Percentiles rank a stretch among this genome's conserved stretches.
These are phyloP conservation scores for Diaporthe velutina DNA, from an alignment of 2,329 filamentous ascomycete genomes.

Conservation along the genomic window DNA sequence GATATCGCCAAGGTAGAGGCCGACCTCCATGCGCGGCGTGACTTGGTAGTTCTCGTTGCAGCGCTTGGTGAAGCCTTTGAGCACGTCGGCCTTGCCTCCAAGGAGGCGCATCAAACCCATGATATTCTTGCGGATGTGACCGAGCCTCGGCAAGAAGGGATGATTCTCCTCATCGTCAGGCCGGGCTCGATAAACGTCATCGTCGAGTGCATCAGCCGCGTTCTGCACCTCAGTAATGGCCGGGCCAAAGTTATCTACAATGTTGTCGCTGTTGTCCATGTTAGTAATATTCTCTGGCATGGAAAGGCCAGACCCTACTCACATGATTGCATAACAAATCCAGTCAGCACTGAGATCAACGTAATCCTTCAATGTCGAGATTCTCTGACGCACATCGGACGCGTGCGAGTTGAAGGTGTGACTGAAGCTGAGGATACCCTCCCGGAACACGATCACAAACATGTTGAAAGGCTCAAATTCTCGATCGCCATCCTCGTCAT, in stretches of 20 bases:
- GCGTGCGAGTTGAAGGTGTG: conserved; percentile 91
- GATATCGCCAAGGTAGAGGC: conserved; percentile 95
- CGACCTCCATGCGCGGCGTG: conserved; percentile 95
- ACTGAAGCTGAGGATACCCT: conserved; percentile 95
- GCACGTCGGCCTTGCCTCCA: conserved; percentile 97
- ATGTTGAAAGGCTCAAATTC: conserved; percentile 96
- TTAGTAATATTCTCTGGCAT: conserved; percentile 10
- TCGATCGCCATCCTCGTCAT: conserved; percentile 81
- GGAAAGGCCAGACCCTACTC: conserved; percentile 52
- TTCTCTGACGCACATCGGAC: conserved; percentile 89
- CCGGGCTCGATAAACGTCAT: conserved; percentile 92
- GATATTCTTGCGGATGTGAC: conserved; percentile 91
- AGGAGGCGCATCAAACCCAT: conserved; percentile 94
- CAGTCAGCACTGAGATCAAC: conserved; percentile 95
- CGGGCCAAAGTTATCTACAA: conserved; percentile 95
- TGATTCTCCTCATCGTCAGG: conserved; percentile 82
- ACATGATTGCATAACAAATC: conserved; percentile 99
- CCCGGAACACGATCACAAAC: conserved; percentile 96
- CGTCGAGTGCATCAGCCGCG: conserved; percentile 93
- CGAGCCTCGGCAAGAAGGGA: conserved; percentile 87
- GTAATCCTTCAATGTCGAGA: conserved; percentile 93
- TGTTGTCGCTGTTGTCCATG: conserved; percentile 79
- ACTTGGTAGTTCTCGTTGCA: conserved; percentile 98
- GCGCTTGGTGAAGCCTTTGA: conserved; percentile 96
- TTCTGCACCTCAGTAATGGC: conserved; percentile 88